Evolutionary conservation across 352 stramenopile genomes (phyloP), one percentile per base, ranked within the genome.

Genomic region (Saprolegnia diclina): DNA sequence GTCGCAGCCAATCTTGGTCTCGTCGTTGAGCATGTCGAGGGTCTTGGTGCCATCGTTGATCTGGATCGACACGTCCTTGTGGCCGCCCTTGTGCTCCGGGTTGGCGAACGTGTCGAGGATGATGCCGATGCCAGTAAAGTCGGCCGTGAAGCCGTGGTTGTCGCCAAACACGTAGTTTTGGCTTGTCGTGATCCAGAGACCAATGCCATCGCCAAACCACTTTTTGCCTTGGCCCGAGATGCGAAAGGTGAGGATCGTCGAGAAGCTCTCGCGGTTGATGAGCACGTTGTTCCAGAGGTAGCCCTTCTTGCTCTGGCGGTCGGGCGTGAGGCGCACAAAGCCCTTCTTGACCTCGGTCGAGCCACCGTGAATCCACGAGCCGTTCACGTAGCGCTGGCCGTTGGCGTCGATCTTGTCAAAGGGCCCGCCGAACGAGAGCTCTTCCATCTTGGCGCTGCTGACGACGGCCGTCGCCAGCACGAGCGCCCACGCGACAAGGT

Each of bases 21-120:
- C 82, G 45, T 79, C 78, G 56, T 91, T 88, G 64, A 93, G 73
- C 67, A 81, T 67, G 13, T 90, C 74, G 64, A 84, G 79, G 16
- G 55, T 80, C 75, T 94, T 92, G 35, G 74, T 75, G 55, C 87
- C 87, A 65, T 95, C 83, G 74, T 94, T 94, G 52, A 90, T 68
- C 70, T 92, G 84, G 48, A 94, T 68, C 62, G 79, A 92, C 40
- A 95, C 67, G 65, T 95, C 87, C 73, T 91, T 93, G 77, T 95
- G 87, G 32, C 83, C 85, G 37, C 86, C 85, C 57, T 80, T 82
- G 74, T 93, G 83, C 71, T 95, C 87, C 11, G 78, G 74, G 74
- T 95, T 95, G 65, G 81, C 80, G 56, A 92, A 95, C 70, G 87
- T 95, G 72, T 95, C 87, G 50, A 95, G 79, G 2, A 95, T 79